Conservation (phyloP, 1,284 basidiomycete genomes). For the Agaricales sp. region DNA sequence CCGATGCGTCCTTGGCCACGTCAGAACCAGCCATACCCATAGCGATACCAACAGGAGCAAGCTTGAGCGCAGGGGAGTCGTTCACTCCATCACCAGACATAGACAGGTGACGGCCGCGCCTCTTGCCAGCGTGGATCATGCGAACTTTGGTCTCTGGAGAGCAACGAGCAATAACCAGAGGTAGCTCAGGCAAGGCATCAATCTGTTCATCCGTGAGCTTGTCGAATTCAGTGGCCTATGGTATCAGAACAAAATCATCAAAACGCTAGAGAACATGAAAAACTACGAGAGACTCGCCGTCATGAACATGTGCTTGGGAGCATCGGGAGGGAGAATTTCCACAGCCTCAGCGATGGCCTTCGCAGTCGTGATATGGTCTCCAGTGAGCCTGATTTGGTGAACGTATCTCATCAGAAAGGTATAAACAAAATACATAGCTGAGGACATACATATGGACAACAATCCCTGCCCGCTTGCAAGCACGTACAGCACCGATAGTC, state of each 20-base stretch:
- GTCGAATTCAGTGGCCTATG: constrained; percentile 44
- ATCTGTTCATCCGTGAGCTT: constrained; percentile 52
- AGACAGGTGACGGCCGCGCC: not conserved
- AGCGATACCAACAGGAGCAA: constrained; percentile 9
- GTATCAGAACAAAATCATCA: not conserved
- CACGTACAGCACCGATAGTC: constrained; percentile 48
- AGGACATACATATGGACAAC: constrained; percentile 46
- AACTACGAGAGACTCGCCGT: constrained; percentile 15
- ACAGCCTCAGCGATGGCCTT: constrained; percentile 52
- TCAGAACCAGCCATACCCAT: constrained; percentile 8
- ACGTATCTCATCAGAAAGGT: constrained; percentile 1
- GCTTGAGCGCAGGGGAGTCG: constrained; percentile 6
- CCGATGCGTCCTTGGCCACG: constrained; percentile 9
- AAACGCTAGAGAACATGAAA: not conserved
- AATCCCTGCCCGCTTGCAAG: constrained; percentile 55
- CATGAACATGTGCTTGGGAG: constrained; percentile 53
- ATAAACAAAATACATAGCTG: not conserved
- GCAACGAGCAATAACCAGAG: constrained; percentile 28
- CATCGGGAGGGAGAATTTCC: constrained; percentile 51
- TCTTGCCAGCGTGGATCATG: not conserved
- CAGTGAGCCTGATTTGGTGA: constrained; percentile 24
- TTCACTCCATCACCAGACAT: constrained; percentile 2
- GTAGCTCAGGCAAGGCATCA: constrained; percentile 28
- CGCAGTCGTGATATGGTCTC: constrained; percentile 61
- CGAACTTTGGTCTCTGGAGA: constrained; percentile 36